A percentile compares a stretch with the other conserved stretches of the same genome.
Conservation (phyloP, 2,329 filamentous ascomycete species). For the Zasmidium citrigriseum region DNA sequence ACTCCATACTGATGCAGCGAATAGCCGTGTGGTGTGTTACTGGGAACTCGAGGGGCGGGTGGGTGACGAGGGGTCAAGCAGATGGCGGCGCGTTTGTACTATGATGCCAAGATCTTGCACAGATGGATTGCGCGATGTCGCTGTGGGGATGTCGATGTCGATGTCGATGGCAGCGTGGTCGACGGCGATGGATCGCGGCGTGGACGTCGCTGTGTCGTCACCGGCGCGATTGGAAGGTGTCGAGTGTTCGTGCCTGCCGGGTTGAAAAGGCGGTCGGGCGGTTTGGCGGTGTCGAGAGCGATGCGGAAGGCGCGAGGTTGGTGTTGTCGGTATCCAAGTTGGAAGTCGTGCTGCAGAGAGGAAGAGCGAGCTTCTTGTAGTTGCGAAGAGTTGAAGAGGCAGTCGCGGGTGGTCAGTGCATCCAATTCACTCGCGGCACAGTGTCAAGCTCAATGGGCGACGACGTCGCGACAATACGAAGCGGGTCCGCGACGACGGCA, state of each 20-base stretch:
- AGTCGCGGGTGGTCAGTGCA: not conserved
- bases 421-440: not conserved
- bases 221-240: conserved; percentile 7
- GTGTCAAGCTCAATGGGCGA: not conserved
- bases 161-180: not conserved
- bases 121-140: not conserved
- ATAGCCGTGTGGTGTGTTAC: not conserved
- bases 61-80: conserved; percentile 3
- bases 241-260: conserved; percentile 1
- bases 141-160: not conserved
- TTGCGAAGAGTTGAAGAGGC: not conserved
- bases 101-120: conserved; percentile 7
- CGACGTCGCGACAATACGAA: not conserved
- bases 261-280: not conserved
- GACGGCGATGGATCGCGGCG: not conserved
- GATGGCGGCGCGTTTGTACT: conserved; percentile 1
- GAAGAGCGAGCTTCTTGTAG: not conserved
- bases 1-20: conserved; percentile 23
- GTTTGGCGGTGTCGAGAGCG: not conserved
- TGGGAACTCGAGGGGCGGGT: not conserved
- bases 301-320: conserved; percentile 4
- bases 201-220: not conserved
- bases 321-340: not conserved
- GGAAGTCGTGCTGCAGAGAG: not conserved
- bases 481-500: not conserved